A percentile compares a stretch with the other conserved stretches of the same genome.
Conservation (phyloP, 2,329 filamentous ascomycete species). For the Emergomyces africanus region DNA sequence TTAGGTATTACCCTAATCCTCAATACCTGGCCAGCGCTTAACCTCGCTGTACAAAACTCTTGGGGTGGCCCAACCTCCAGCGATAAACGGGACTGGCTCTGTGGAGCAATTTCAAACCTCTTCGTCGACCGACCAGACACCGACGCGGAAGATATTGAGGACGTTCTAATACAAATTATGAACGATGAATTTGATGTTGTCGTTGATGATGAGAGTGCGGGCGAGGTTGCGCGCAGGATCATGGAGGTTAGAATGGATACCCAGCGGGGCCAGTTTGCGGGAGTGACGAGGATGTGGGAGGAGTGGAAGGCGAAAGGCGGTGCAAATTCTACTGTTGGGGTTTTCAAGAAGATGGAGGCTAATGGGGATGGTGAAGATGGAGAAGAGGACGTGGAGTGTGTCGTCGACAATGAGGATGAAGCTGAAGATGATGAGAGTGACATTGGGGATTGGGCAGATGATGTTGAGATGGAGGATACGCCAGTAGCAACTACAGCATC, state of each 20-base stretch:
- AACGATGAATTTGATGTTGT: conserved; percentile 90
- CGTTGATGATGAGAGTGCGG: conserved; percentile 78
- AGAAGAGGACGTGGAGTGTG: conserved; percentile 24
- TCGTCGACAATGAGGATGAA: conserved; percentile 39
- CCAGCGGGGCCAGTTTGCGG: conserved; percentile 51
- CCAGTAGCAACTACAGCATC: conserved; percentile 33
- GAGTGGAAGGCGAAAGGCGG: conserved; percentile 25
- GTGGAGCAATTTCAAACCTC: conserved; percentile 71
- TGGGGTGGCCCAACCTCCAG: conserved; percentile 75
- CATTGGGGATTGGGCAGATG: conserved; percentile 39
- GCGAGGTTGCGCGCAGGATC: conserved; percentile 60
- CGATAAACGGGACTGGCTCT: conserved; percentile 96
- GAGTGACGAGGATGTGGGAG: conserved; percentile 49
- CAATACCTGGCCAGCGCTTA: conserved; percentile 77
- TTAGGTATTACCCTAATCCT: conserved; percentile 74
- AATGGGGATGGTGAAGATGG: conserved; percentile 26
- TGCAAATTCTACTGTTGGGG: conserved; percentile 36
- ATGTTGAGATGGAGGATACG: conserved; percentile 57
- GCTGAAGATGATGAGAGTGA: conserved; percentile 45
- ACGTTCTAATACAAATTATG: conserved; percentile 79
- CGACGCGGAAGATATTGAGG: conserved; percentile 69
- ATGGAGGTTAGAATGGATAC: conserved; percentile 54
- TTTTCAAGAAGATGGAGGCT: conserved; percentile 27
- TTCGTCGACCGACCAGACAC: conserved; percentile 50
- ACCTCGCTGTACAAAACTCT: conserved; percentile 70